phyloP scores from a whole-genome alignment of 1,284 basidiomycete genomes.

The Ustilago shanxiensis region DNA sequence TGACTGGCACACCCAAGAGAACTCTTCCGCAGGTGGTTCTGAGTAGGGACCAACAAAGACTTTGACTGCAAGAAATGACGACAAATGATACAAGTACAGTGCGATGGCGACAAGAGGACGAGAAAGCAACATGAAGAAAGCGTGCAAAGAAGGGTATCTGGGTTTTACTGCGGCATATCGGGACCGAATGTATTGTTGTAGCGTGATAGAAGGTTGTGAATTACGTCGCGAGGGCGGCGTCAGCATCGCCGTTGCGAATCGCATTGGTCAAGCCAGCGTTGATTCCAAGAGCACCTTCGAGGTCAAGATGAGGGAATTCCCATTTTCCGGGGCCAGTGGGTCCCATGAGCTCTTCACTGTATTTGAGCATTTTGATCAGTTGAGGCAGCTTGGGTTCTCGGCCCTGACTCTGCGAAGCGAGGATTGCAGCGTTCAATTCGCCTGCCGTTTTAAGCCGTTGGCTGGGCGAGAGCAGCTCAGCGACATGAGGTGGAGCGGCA shows the following conservation, averaged over 20 bases:
- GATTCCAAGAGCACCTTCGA: conserved; percentile 46
- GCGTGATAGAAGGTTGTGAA: neutral
- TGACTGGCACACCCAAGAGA: neutral
- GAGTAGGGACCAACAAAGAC: neutral
- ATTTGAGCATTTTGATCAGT: conserved; percentile 85
- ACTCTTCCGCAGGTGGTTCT: neutral
- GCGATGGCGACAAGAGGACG: conserved; percentile 8
- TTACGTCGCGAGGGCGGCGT: conserved; percentile 24
- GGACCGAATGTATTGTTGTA: neutral
- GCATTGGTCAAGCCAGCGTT: conserved; percentile 9
- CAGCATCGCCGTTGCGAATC: conserved; percentile 16
- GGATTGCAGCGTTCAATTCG: conserved; percentile 93
- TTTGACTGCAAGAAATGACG: conserved; percentile 17
- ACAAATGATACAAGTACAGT: conserved; percentile 19
- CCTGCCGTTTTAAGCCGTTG: conserved; percentile 90
- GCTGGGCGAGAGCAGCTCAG: conserved; percentile 81
- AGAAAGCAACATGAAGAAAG: neutral
- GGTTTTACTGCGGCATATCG: neutral
- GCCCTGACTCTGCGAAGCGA: conserved; percentile 90
- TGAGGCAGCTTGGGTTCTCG: conserved; percentile 89
- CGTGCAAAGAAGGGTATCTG: conserved; percentile 17
- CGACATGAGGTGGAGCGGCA: conserved; percentile 76
- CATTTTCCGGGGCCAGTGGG: conserved; percentile 71
- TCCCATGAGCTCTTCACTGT: conserved; percentile 86
- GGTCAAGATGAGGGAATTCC: conserved; percentile 60